Conservation (phyloP, 352 stramenopile genomes). For the Blastocystis sp. region DNA sequence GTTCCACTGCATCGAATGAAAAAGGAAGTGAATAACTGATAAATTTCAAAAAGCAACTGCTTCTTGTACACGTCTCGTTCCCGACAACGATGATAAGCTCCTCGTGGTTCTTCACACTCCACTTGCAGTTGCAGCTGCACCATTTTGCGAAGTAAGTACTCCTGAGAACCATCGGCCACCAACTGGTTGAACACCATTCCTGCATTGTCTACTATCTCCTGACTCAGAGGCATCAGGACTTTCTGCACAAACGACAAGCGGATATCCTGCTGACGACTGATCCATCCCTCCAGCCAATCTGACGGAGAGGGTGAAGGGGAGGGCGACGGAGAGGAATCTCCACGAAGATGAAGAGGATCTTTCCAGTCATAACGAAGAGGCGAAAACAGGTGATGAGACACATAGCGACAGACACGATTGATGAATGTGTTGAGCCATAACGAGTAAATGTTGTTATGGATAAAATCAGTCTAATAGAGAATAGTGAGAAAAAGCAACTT, state of each 20-base stretch:
- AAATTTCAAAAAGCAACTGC: not conserved
- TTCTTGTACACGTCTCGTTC: constrained; percentile 21
- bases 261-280: not conserved
- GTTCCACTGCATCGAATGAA: not conserved
- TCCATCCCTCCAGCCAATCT: not conserved
- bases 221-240: not conserved
- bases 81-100: not conserved
- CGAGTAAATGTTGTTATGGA: not conserved
- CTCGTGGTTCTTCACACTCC: not conserved
- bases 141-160: not conserved
- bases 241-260: not conserved
- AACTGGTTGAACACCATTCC: not conserved
- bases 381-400: not conserved
- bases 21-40: not conserved
- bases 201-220: not conserved
- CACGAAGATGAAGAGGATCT: not conserved
- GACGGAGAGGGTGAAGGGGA: not conserved
- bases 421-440: constrained; percentile 30
- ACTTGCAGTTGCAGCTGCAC: not conserved
- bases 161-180: not conserved
- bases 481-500: not conserved
- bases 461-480: not conserved
- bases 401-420: not conserved
- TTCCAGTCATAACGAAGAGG: not conserved
- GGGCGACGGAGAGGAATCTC: not conserved